Base-by-base conservation (phyloP, 805 yeast genomes). In the Citeromyces matritensis region DNA sequence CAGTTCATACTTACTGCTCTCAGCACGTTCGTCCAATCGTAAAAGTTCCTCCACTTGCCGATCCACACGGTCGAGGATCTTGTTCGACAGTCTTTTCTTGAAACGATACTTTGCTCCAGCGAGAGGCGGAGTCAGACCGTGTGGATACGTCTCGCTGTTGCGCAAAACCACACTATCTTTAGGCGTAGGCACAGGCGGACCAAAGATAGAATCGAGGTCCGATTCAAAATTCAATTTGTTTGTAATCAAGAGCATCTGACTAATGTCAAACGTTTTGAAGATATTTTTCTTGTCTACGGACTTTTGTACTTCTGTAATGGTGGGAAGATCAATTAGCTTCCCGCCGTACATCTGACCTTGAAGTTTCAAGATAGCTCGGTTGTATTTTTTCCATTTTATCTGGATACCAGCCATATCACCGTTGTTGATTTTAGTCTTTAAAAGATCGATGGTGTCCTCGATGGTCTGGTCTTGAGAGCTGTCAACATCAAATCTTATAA, bases 281-380 rank as follows among this genome's bases (percentile, higher is more conserved):
- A 91, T 68, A 47, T 84, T 91, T 49, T 88, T 88, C 44, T 73
- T 69, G 49, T 91, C 98, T 15, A 86, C 69, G 4, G 95, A 75
- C 53, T 91, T 91, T 49, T 78, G 83, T 5, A 81, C 71, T 49
- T 91, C 98, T 7, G 82, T 68, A 4, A 86, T 54, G 0, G 95
- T 82, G 0, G 98, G 98, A 39, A 91, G 57, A 43, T 86, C 88
- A n/a, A 91, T 71, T 24, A 91, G 56, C 39, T 83, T 73, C 0
- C 94, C 95, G 5, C 82, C 84, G 49, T 81, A 88, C 37, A 73
- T 50, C 9, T 70, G 64, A 28, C 73, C 77, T 37, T 73, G 69
- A n/a, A 91, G 65, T 14, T 67, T 64, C 3, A 88, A 71, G 13
- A 83, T 65, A 0, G 96, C 96, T 37, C 83, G 71, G 28, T 76